Base-by-base conservation (phyloP, 1,139 yeast species). In the Wickerhamiella pararugosa region DNA sequence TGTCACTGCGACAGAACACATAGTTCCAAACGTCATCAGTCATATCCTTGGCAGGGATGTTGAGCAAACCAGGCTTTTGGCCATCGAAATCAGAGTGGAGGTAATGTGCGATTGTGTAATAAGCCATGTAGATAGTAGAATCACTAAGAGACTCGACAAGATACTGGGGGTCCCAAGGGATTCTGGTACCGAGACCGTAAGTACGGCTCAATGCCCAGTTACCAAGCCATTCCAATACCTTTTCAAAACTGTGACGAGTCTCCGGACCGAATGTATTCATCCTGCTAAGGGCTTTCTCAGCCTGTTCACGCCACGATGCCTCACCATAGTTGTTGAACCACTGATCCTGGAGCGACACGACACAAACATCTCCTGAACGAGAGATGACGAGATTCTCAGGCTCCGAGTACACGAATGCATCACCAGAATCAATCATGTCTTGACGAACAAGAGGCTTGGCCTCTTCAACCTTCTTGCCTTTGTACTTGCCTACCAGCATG, bases 261-360 rank as follows among this genome's bases (percentile, higher is more conserved):
- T 90, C 98, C 45, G 78, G 69, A 42, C 79, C 70, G 67, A 73
- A 90, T 21, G 92, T 74, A 62, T 82, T 75, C 92, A 92, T 78
- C 51, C 64, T 60, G 37, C 69, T 70, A 52, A 92, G 72, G 61
- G 94, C 81, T 53, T 81, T 92, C 50, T 79, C 69, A 44, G 97
- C 93, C 61, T 75, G 74, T n/a, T 69, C 63, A 60, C 81, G 81
- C 99, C 99, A 92, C 29, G 66, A 55, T 52, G 77, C 86, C 73
- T 92, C 99, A 71, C 98, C 98, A 58, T 92, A 92, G 62, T 92
- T 97, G 57, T 84, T 73, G 63, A 76, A 92, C 98, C 98, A 92
- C 70, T 92, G 99, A 65, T 92, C 98, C 66, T 92, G 97, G 46
- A 92, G 74, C 10, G 97, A 86, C 42, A 90, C 98, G 55, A 90